Conservation (phyloP, 768 basidiomycete species). For the Suillus plorans region DNA sequence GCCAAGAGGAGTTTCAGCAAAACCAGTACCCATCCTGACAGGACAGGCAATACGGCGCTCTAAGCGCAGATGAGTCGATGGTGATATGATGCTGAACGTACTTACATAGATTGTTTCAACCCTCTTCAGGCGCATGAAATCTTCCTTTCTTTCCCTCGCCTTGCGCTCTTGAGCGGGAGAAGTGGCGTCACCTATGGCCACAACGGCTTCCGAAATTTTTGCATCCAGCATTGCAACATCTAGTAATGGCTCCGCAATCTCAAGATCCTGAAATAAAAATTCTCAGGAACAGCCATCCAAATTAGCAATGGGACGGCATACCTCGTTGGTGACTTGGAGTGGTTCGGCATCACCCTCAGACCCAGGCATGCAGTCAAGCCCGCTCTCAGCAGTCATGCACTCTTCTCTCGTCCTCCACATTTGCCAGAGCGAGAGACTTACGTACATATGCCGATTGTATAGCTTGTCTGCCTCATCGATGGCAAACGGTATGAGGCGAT, state of each 20-base stretch:
- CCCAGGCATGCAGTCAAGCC: constrained; percentile 78
- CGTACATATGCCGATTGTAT: constrained; percentile 87
- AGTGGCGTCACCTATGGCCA: constrained; percentile 49
- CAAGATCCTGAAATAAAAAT: constrained; percentile 46
- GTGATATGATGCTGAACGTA: constrained; percentile 8
- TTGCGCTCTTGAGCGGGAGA: constrained; percentile 54
- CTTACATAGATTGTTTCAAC: constrained; percentile 94
- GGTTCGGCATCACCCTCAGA: constrained; percentile 57
- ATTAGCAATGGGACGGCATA: constrained; percentile 19
- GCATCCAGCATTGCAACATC: constrained; percentile 71
- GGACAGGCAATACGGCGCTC: constrained; percentile 79
- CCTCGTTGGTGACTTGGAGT: constrained; percentile 45
- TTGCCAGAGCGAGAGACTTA: constrained; percentile 85
- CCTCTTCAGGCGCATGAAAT: constrained; percentile 83
- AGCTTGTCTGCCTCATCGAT: constrained; percentile 94
- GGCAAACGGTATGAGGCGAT: constrained; percentile 85
- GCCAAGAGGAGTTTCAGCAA: constrained; percentile 90
- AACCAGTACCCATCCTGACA: constrained; percentile 91
- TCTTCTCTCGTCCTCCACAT: constrained; percentile 97
- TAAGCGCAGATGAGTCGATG: constrained; percentile 31
- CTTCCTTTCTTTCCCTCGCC: constrained; percentile 69
- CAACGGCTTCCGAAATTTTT: constrained; percentile 69
- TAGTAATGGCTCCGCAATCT: constrained; percentile 61
- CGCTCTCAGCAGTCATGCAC: constrained; percentile 91
- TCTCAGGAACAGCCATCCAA: constrained; percentile 4